Evolutionary conservation across 2,329 filamentous ascomycete species (phyloP).

Genomic region (Curvularia sp.): DNA sequence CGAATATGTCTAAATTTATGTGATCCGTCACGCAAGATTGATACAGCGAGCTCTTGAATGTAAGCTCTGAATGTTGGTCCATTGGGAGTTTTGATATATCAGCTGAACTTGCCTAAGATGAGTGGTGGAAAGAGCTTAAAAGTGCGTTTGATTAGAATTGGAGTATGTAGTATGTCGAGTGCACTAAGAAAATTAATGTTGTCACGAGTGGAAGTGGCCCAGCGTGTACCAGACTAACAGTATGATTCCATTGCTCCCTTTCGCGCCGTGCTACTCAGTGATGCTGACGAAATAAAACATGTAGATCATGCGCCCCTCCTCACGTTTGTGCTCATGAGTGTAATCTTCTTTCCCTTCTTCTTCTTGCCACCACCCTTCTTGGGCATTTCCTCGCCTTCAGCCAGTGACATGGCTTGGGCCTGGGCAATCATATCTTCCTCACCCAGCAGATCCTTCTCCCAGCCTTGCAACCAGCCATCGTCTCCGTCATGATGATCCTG

Average conservation of each 20-base stretch:
- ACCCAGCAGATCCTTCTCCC: constrained; percentile 78
- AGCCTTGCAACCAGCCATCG: constrained; percentile 87
- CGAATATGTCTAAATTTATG: too few relatives aligned
- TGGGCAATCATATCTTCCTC: constrained; percentile 60
- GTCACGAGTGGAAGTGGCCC: not conserved
- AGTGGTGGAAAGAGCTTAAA: too few relatives aligned
- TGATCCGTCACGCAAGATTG: too few relatives aligned
- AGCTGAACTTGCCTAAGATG: too few relatives aligned
- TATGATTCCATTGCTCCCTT: constrained; percentile 29
- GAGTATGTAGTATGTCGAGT: too few relatives aligned
- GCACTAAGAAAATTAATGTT: not conserved
- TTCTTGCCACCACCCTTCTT: constrained; percentile 59
- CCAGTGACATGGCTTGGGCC: constrained; percentile 52
- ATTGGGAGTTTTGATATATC: too few relatives aligned
- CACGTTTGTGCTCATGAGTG: constrained; percentile 70
- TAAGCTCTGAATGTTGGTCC: too few relatives aligned
- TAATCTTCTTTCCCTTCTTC: constrained; percentile 73
- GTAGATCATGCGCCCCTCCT: constrained; percentile 59
- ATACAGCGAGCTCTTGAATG: too few relatives aligned
- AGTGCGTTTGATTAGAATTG: too few relatives aligned
- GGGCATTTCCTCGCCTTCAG: constrained; percentile 33
- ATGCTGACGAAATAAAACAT: constrained; percentile 19
- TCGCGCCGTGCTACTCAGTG: constrained; percentile 38
- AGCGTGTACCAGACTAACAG: not conserved
- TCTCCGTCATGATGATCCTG: constrained; percentile 57